Evolutionary conservation across 1,284 basidiomycete genomes (phyloP).

Genomic region (Heterobasidion occidentale): DNA sequence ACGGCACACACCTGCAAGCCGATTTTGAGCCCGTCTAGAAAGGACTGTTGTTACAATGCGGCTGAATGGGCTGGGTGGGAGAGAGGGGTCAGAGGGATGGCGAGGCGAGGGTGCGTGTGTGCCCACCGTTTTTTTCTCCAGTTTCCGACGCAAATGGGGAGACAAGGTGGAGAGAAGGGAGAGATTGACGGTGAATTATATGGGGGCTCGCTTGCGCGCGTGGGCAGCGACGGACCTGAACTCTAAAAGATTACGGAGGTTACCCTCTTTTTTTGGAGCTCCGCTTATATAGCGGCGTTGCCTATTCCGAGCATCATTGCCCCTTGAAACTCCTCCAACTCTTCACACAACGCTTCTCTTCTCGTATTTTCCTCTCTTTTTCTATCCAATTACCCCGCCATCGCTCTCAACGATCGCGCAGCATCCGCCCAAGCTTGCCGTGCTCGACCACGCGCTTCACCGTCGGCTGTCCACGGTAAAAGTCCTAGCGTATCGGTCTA

Average conservation of each 20-base stretch:
- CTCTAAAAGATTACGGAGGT: conserved; percentile 34
- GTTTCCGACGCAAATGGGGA: conserved; percentile 20
- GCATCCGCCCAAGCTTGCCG: too few relatives aligned
- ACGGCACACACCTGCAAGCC: conserved; percentile 47
- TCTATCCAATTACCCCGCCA: background rate
- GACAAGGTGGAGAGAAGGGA: conserved; percentile 7
- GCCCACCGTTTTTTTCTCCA: conserved; percentile 22
- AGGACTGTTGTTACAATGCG: conserved; percentile 72
- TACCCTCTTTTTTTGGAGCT: conserved; percentile 39
- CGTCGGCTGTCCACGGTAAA: too few relatives aligned
- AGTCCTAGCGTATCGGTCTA: too few relatives aligned
- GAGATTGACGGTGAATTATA: conserved; percentile 8
- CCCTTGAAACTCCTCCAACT: conserved; percentile 18
- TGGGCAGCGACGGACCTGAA: conserved; percentile 18
- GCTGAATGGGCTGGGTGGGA: conserved; percentile 31
- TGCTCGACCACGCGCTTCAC: too few relatives aligned
- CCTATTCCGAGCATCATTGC: conserved; percentile 7
- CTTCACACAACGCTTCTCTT: background rate
- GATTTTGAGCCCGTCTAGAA: conserved; percentile 71
- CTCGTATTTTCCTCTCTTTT: background rate
- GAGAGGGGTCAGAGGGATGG: conserved; percentile 15
- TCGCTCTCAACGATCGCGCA: background rate
- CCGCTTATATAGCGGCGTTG: conserved; percentile 10
- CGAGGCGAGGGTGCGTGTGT: conserved; percentile 6
- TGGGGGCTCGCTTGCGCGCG: conserved; percentile 12